These are phyloP conservation scores for Trypanosoma scelopori DNA, from an alignment of 208 protist genomes.

Conservation along the genomic window DNA sequence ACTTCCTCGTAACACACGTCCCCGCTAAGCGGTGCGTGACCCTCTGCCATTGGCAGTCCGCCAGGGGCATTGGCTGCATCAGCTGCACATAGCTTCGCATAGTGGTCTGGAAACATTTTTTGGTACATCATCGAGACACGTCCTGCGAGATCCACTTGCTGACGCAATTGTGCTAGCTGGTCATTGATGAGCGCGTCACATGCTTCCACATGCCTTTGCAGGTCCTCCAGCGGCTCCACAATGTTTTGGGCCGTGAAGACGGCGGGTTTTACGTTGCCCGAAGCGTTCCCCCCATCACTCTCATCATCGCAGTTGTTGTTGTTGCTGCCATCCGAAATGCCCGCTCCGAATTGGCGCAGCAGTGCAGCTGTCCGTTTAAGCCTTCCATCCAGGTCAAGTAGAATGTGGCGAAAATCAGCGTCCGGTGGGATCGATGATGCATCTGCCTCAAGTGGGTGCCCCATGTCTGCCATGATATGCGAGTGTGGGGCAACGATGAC, in stretches of 20 bases:
- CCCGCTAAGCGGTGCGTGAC: slow-evolving; percentile 7
- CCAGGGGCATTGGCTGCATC: background rate
- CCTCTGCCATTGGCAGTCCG: slow-evolving; percentile 20
- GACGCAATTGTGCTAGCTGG: slow-evolving; percentile 29
- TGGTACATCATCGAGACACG: slow-evolving; percentile 26
- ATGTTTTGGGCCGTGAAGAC: background rate
- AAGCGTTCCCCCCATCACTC: background rate
- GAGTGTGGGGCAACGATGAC: too few species aligned
- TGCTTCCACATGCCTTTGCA: slow-evolving; percentile 17
- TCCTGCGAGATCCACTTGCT: slow-evolving; percentile 28
- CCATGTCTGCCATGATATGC: too few species aligned
- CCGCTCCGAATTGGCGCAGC: slow-evolving; percentile 6
- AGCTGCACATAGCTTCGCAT: background rate
- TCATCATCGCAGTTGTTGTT: background rate
- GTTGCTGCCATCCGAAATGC: background rate
- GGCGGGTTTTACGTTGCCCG: background rate
- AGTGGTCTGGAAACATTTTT: slow-evolving; percentile 14
- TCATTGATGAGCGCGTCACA: slow-evolving; percentile 34
- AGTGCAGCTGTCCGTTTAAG: slow-evolving; percentile 2
- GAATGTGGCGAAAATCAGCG: slow-evolving; percentile 8
- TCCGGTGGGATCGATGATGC: too few species aligned
- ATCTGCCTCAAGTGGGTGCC: too few species aligned
- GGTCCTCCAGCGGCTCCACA: slow-evolving; percentile 11
- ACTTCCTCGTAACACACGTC: slow-evolving; percentile 38
- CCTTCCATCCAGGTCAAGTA: slow-evolving; percentile 17